Evolutionary conservation across 345 rosid species (phyloP).

Genomic region (Limnanthes douglasii): DNA sequence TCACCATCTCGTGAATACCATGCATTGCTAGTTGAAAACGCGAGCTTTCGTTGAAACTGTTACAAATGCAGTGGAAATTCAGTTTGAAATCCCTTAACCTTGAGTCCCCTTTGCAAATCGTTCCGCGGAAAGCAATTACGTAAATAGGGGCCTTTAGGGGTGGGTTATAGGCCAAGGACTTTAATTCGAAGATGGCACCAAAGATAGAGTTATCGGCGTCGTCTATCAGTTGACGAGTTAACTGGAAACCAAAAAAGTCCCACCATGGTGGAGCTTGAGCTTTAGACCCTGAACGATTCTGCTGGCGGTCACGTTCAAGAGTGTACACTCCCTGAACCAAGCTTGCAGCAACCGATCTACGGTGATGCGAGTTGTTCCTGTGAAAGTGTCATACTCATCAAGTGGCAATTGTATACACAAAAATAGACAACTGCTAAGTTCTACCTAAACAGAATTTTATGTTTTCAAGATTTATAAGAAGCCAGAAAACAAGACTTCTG

Average conservation of each 20-base stretch:
- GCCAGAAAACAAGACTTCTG: neutral
- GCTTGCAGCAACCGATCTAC: conserved; percentile 52
- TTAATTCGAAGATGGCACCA: conserved; percentile 57
- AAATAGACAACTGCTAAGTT: neutral
- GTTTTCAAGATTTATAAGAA: neutral
- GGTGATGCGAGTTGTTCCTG: conserved; percentile 35
- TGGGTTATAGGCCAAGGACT: conserved; percentile 16
- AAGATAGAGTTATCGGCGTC: conserved; percentile 63
- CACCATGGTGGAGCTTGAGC: conserved; percentile 64
- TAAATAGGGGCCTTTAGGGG: conserved; percentile 17
- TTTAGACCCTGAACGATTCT: conserved; percentile 25
- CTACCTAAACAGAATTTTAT: neutral
- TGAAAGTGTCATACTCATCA: neutral
- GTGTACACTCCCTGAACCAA: conserved; percentile 52
- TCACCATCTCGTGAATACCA: conserved; percentile 46
- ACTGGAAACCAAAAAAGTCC: conserved; percentile 43
- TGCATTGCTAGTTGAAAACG: conserved; percentile 60
- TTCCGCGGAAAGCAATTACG: conserved; percentile 77
- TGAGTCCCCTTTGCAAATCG: conserved; percentile 48
- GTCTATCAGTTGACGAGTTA: conserved; percentile 44
- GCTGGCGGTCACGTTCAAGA: conserved; percentile 51
- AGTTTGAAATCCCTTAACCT: conserved; percentile 45
- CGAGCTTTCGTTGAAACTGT: conserved; percentile 44
- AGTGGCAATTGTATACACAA: neutral
- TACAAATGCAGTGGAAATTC: conserved; percentile 38